These are phyloP conservation scores for Ilyonectria mors-panacis DNA, from an alignment of 2,329 filamentous ascomycete species.

Conservation along the genomic window DNA sequence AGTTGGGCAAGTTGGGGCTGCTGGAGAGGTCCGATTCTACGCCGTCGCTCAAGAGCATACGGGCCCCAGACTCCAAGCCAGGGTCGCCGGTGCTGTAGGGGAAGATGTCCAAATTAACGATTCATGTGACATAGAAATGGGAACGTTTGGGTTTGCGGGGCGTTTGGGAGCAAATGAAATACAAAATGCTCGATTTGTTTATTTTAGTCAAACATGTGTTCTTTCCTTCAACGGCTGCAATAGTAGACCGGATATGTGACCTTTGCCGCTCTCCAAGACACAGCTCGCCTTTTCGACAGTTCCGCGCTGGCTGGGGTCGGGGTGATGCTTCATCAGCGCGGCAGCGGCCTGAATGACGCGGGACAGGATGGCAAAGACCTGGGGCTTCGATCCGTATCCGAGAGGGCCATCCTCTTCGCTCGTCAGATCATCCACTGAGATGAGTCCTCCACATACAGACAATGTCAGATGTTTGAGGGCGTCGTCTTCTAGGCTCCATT, in stretches of 20 bases:
- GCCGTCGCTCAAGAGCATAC: constrained; percentile 40
- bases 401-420: constrained; percentile 73
- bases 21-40: constrained; percentile 61
- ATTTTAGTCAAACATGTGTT: constrained; percentile 12
- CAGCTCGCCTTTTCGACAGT: constrained; percentile 27
- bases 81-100: constrained; percentile 16
- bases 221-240: constrained; percentile 33
- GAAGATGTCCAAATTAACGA: not conserved
- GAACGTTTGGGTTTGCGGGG: constrained; percentile 37
- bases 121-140: constrained; percentile 27
- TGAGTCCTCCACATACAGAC: constrained; percentile 69
- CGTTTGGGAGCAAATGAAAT: constrained; percentile 33
- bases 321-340: constrained; percentile 49
- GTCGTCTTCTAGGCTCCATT: constrained; percentile 39
- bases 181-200: constrained; percentile 32
- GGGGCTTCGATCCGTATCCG: constrained; percentile 79
- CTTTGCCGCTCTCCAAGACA: constrained; percentile 21
- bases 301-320: constrained; percentile 29
- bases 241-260: constrained; percentile 51
- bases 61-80: constrained; percentile 22
- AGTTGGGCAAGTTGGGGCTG: constrained; percentile 61
- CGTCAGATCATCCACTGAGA: constrained; percentile 54
- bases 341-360: constrained; percentile 60
- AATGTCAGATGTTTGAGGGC: constrained; percentile 48
- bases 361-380: constrained; percentile 75